phyloP scores from a whole-genome alignment of 2,329 filamentous ascomycete genomes.

The Mariannaea sp. region DNA sequence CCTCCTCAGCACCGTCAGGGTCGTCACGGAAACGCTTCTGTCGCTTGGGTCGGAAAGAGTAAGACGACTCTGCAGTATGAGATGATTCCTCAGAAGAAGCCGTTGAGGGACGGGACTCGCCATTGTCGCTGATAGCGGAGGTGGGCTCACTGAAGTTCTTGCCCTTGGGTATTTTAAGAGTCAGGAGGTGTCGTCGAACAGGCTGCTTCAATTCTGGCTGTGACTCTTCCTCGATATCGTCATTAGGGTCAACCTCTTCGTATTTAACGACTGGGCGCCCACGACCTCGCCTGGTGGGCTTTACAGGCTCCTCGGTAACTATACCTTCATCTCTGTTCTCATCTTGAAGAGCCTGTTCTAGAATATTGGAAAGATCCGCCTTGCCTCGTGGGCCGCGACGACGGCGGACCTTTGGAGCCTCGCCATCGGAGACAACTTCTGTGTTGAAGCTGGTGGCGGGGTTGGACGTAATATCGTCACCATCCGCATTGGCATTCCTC shows the following conservation, averaged over 20 bases:
- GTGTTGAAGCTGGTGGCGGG: constrained; percentile 43
- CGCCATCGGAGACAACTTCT: constrained; percentile 41
- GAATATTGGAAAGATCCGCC: constrained; percentile 28
- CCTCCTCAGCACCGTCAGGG: constrained; percentile 48
- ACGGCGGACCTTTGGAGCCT: constrained; percentile 40
- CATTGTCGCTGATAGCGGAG: constrained; percentile 46
- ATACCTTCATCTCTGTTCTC: constrained; percentile 25
- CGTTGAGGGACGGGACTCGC: constrained; percentile 57
- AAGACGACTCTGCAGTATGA: constrained; percentile 55
- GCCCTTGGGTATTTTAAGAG: constrained; percentile 48
- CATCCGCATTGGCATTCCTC: constrained; percentile 39
- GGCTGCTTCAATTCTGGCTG: constrained; percentile 36
- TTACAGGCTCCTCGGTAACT: constrained; percentile 27
- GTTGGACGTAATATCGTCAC: constrained; percentile 35
- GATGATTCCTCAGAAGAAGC: constrained; percentile 58
- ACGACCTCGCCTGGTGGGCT: constrained; percentile 35
- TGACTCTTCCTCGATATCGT: constrained; percentile 37
- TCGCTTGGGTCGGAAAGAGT: constrained; percentile 60
- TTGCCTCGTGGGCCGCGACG: constrained; percentile 40
- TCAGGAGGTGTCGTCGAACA: constrained; percentile 41
- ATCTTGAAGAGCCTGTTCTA: constrained; percentile 34
- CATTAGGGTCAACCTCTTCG: constrained; percentile 39
- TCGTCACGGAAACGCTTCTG: constrained; percentile 59
- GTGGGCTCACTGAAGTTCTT: constrained; percentile 48
- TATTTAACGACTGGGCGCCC: constrained; percentile 35